phyloP scores from a whole-genome alignment of 225 moss, liverwort and hornwort species.

The Polytrichum commune region DNA sequence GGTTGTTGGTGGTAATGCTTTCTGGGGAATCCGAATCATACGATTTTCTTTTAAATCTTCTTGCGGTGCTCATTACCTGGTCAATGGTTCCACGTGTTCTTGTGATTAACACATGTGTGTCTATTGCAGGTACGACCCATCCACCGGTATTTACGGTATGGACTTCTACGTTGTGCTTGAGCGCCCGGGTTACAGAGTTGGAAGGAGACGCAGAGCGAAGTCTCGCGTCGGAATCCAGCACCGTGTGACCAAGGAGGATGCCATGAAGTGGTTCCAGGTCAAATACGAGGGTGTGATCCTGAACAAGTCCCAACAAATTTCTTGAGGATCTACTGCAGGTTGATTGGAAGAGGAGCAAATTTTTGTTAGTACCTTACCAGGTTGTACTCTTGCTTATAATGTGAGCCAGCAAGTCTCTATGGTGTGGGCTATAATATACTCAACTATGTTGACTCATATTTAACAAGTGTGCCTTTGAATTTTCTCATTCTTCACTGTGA shows the following conservation, averaged over 20 bases:
- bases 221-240: constrained; percentile 59
- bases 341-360: constrained; percentile 12
- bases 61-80: not conserved
- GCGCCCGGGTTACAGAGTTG: constrained; percentile 53
- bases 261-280: constrained; percentile 56
- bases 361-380: constrained; percentile 15
- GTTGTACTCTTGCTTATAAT: constrained; percentile 15
- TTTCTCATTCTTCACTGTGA: too few species aligned
- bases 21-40: not conserved
- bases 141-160: constrained; percentile 57
- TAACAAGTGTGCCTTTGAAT: too few species aligned
- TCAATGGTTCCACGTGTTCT: not conserved
- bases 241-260: constrained; percentile 53
- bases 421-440: constrained; percentile 9
- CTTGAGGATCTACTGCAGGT: constrained; percentile 7
- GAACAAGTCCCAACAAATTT: constrained; percentile 49
- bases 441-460: too few species aligned
- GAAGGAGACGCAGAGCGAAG: constrained; percentile 49
- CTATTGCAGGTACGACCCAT: constrained; percentile 40
- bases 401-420: constrained; percentile 19
- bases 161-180: constrained; percentile 56
- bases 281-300: constrained; percentile 57
- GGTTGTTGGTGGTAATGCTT: not conserved
- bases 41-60: not conserved
- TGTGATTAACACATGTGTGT: not conserved